Percentiles rank a stretch among this genome's conserved stretches.
These are phyloP conservation scores for Hydrangea macrophylla DNA, from an alignment of 148 eudicot genomes.

Conservation along the genomic window DNA sequence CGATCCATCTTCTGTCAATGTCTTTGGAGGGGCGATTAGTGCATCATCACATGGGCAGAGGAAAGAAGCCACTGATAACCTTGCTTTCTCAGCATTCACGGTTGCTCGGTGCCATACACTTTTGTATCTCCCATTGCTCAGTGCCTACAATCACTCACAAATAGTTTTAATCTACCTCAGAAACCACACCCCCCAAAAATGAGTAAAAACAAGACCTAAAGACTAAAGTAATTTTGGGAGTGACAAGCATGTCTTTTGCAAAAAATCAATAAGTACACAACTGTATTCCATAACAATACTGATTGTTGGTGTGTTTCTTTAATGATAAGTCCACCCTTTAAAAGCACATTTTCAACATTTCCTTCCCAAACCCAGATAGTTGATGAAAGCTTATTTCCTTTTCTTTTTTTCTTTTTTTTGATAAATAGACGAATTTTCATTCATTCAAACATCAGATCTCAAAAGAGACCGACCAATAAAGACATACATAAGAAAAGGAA, in stretches of 20 bases:
- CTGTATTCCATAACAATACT: neutral
- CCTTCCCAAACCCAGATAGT: too few relatives aligned
- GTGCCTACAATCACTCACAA: conserved; percentile 35
- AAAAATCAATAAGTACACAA: neutral
- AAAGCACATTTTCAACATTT: too few relatives aligned
- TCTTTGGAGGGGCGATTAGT: conserved; percentile 46
- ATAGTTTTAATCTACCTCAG: neutral
- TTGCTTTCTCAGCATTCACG: conserved; percentile 44
- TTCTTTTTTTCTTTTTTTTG: too few relatives aligned
- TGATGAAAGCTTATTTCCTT: too few relatives aligned
- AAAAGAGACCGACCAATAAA: too few relatives aligned
- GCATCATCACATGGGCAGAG: conserved; percentile 51
- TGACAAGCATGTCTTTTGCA: neutral
- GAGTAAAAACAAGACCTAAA: neutral
- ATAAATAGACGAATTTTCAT: too few relatives aligned
- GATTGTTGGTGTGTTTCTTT: neutral
- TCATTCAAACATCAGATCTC: neutral
- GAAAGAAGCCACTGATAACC: conserved; percentile 72
- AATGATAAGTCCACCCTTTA: too few relatives aligned
- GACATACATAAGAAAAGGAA: too few relatives aligned
- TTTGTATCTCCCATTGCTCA: conserved; percentile 66
- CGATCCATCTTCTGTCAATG: conserved; percentile 37
- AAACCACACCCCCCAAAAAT: neutral
- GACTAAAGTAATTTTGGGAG: neutral
- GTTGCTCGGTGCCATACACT: conserved; percentile 79